Base-by-base conservation (phyloP, 805 yeast species). In the Zygoascus flipseniorum region DNA sequence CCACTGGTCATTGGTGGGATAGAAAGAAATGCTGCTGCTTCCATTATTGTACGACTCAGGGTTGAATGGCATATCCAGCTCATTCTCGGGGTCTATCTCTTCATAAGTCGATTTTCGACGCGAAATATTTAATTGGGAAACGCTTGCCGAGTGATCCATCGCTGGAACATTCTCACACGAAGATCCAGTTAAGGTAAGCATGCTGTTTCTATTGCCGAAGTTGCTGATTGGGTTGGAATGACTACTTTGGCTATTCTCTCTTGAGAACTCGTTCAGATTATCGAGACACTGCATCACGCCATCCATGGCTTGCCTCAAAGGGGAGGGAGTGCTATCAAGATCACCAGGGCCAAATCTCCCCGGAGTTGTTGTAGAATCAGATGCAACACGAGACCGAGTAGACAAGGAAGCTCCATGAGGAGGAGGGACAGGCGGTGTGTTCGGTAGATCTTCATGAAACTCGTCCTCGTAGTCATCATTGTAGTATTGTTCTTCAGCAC, bases 401-500 rank as follows among this genome's bases (percentile, higher is more conserved):
- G 14, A 35, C 43, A 46, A 16, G 6, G 61, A 49, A 13, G 61
- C 58, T 19, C 57, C 54, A 54, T 69, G 72, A n/a, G 69, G 68
- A 1, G 72, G 72, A 5, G 72, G 72, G 8, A 61, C 55, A 2
- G 71, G 71, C 2, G 70, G 69, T 10, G 64, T 53, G 31, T 56
- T 57, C 2, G 58, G 52, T 48, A 46, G 50, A 20, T 43, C 41
- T 2, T 23, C 43, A 23, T 23, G 28, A 14, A 16, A 31, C 6
- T 54, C 58, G 20, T 31, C 45, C 20, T 53, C 51, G 10, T 50
- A 54, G 28, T 43, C 23, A 16, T 37, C 51, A 18, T 50, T 52
- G 28, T 50, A 35, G 23, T 26, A 31, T 18, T 35, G 31, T 5
- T 44, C 47, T 44, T 44, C 47, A 16, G 16, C 26, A 16, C 11